Evolutionary conservation across 176 grass and related monocot species (phyloP).

Genomic region (Aegilops speltoides): DNA sequence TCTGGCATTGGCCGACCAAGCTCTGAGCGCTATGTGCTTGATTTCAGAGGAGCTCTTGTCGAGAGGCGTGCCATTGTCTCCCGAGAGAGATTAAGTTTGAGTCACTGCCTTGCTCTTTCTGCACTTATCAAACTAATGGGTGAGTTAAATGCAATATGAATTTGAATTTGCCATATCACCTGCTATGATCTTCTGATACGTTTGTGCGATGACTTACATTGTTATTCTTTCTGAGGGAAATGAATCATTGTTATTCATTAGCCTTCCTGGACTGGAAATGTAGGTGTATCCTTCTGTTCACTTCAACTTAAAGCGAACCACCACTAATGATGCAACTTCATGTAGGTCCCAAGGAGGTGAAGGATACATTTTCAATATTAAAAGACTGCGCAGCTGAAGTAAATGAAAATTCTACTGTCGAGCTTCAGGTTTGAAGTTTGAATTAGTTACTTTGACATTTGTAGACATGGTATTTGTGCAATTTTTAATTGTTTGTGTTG

Average conservation of each 20-base stretch:
- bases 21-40: slow-evolving; percentile 80
- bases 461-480: slow-evolving; percentile 9
- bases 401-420: slow-evolving; percentile 56
- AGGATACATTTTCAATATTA: slow-evolving; percentile 67
- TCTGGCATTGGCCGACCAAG: slow-evolving; percentile 70
- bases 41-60: slow-evolving; percentile 85
- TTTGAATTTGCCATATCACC: neutral
- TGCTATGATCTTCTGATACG: neutral
- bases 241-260: slow-evolving; percentile 15
- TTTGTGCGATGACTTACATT: neutral
- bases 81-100: slow-evolving; percentile 89
- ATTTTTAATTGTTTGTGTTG: slow-evolving; percentile 5
- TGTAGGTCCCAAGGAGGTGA: slow-evolving; percentile 81
- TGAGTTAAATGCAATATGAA: slow-evolving; percentile 41
- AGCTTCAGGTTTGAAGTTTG: slow-evolving; percentile 80
- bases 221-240: neutral
- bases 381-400: slow-evolving; percentile 82
- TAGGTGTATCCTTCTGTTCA: slow-evolving; percentile 13
- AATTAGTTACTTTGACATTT: slow-evolving; percentile 34
- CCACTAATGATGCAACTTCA: slow-evolving; percentile 32
- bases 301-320: neutral
- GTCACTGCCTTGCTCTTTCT: slow-evolving; percentile 94
- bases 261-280: neutral
- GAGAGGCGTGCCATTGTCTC: slow-evolving; percentile 83
- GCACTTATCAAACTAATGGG: slow-evolving; percentile 66